Evolutionary conservation across 805 yeast genomes (phyloP).

Genomic region (Teunomyces lycoperdinae): DNA sequence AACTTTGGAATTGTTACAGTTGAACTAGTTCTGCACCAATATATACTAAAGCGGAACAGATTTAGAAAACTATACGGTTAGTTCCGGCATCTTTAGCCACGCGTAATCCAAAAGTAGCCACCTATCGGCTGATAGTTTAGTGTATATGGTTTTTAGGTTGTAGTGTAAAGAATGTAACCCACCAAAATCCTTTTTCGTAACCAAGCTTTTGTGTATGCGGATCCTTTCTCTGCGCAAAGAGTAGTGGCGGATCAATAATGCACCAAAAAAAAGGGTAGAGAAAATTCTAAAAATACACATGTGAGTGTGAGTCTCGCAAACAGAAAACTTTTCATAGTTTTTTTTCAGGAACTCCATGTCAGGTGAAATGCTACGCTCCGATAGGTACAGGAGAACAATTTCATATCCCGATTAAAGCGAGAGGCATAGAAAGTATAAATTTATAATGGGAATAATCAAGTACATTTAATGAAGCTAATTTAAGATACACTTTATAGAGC

Average conservation of each 20-base stretch:
- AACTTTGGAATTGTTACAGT: neutral
- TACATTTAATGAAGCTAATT: neutral
- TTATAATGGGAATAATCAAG: neutral
- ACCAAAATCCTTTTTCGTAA: neutral
- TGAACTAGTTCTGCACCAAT: neutral
- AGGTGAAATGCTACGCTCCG: too few relatives aligned
- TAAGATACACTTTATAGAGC: neutral
- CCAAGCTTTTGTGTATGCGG: neutral
- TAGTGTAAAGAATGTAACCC: neutral
- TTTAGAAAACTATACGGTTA: neutral
- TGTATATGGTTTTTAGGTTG: neutral
- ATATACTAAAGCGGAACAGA: neutral
- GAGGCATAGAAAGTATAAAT: neutral
- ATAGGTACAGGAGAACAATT: too few relatives aligned
- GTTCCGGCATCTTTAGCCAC: neutral
- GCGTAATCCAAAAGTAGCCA: neutral
- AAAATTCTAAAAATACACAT: neutral
- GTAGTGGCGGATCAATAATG: neutral
- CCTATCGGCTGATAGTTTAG: neutral
- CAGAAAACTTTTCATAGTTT: too few relatives aligned
- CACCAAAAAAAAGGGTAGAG: neutral
- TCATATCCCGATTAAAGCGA: too few relatives aligned
- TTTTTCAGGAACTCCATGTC: too few relatives aligned
- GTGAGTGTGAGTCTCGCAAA: neutral
- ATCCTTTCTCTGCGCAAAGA: neutral